These are phyloP conservation scores for Trametes gibbosa DNA, from an alignment of 768 basidiomycete species.

Conservation along the genomic window DNA sequence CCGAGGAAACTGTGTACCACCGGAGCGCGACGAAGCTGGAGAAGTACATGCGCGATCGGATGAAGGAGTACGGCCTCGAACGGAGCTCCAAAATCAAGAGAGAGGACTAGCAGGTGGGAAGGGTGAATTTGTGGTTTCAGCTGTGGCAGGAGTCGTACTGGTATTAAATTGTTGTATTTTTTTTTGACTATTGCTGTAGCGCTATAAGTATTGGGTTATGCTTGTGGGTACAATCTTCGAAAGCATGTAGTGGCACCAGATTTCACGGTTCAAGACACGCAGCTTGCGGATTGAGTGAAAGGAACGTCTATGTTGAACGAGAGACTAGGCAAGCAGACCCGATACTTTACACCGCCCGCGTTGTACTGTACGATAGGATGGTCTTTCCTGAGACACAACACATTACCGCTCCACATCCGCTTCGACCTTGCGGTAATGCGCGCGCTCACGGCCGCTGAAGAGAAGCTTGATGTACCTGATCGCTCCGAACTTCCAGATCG, in stretches of 20 bases:
- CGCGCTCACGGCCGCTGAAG: constrained; percentile 30
- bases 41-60: constrained; percentile 60
- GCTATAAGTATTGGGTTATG: not conserved
- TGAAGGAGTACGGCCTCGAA: constrained; percentile 21
- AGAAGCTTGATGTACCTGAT: constrained; percentile 42
- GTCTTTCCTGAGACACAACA: not conserved
- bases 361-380: not conserved
- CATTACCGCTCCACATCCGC: constrained; percentile 14
- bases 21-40: constrained; percentile 86
- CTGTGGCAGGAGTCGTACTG: not conserved
- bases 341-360: not conserved
- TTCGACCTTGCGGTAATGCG: constrained; percentile 19
- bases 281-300: not conserved
- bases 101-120: constrained; percentile 4
- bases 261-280: too few species aligned
- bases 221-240: not conserved
- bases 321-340: not conserved
- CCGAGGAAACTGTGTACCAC: constrained; percentile 72
- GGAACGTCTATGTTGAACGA: not conserved
- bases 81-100: constrained; percentile 26
- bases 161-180: constrained; percentile 7
- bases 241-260: not conserved
- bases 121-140: not conserved
- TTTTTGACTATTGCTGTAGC: not conserved
- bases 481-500: constrained; percentile 51